Evolutionary conservation across 371 early-diverging fungal genomes (phyloP), one percentile per base, ranked within the genome.

Genomic region (Thermomucor indicae-seudaticae): DNA sequence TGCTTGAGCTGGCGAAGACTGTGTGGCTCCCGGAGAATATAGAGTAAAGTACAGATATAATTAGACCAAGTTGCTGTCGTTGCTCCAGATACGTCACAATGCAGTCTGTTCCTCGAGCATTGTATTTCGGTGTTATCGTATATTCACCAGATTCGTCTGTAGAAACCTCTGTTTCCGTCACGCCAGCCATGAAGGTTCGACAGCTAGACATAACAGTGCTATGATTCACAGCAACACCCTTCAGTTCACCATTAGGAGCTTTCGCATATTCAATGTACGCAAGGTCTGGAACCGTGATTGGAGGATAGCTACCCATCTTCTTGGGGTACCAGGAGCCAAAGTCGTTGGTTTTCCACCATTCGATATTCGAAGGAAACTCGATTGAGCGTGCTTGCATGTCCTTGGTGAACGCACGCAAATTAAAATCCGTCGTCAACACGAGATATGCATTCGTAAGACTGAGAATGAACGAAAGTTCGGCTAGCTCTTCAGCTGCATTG

Each of bases 181-280:
- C 45, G 2, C 62, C 43, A 11, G 65, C 67, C 27, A 64, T 58
- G 35, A 63, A 65, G 14, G 60, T 47, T 40, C 47, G 57, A 48
- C 92, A 88, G 51, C 89, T 89, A 25, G 82, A 68, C 65, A 92
- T 78, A 29, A 93, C 74, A 4, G 88, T 84, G 12, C 81, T 71
- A 57, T 93, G 93, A 28, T 86, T 83, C 25, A 93, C 68, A 11
- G 81, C 81, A 4, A 91, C 88, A 35, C 92, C 94, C 62, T 92
- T 91, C 6, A 91, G 72, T 63, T 89, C 89, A 30, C 93, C 91
- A 58, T 81, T 84, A 8, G 82, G 80, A 48, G 87, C 86, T 51
- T 91, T 92, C 46, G 84, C 82, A 54, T 86, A 92, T 62, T 91
- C 92, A 31, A 93, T 79, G 54, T 91, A 92, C 3, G 94, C 94